These are phyloP conservation scores for Eleusine indica DNA, from an alignment of 176 grass and related monocot species.

Conservation along the genomic window DNA sequence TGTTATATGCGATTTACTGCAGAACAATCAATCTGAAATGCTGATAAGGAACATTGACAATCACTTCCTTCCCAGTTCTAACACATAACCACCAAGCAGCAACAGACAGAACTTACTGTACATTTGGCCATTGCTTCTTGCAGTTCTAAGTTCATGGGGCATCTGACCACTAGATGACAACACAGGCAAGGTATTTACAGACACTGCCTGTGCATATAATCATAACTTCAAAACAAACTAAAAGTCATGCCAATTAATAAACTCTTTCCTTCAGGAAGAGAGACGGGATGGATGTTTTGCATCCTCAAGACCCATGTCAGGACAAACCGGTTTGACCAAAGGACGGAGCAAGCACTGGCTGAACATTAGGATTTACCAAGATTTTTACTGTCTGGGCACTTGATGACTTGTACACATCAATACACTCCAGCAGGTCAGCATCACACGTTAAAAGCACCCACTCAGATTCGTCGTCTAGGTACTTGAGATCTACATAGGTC, in stretches of 20 bases:
- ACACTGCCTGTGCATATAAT: constrained; percentile 9
- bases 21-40: background rate
- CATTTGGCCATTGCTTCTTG: constrained; percentile 13
- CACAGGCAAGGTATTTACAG: constrained; percentile 36
- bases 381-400: constrained; percentile 75
- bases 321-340: constrained; percentile 47
- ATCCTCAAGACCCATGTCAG: constrained; percentile 35
- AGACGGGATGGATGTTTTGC: constrained; percentile 13
- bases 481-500: constrained; percentile 65
- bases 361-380: constrained; percentile 51
- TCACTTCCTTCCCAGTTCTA: background rate
- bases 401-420: constrained; percentile 79
- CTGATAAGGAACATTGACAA: constrained; percentile 16
- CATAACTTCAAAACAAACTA: constrained; percentile 34
- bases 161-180: constrained; percentile 29
- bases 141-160: background rate
- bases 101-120: background rate
- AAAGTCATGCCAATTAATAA: background rate
- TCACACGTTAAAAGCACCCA: constrained; percentile 96
- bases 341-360: constrained; percentile 38
- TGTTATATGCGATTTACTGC: background rate
- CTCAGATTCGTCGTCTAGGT: constrained; percentile 96
- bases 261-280: constrained; percentile 25
- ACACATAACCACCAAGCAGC: constrained; percentile 4
- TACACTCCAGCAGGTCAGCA: constrained; percentile 83